Evolutionary conservation across 23 red algal species (phyloP), one percentile per base, ranked within the genome.

Genomic region (Cyanidiococcus yangmingshanensis): DNA sequence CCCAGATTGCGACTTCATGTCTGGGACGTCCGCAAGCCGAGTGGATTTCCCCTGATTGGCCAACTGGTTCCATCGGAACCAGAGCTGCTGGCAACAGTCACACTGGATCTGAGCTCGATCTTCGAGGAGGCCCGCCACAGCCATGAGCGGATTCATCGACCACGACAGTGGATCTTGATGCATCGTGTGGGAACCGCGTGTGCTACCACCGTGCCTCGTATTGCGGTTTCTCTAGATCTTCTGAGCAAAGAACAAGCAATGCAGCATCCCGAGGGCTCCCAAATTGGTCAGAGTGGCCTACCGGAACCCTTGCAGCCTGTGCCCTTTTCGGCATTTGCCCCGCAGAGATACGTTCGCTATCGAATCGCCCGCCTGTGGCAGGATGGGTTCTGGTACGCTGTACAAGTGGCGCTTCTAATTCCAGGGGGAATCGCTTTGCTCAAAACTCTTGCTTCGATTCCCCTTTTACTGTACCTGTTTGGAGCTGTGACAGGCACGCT

Each of bases 281-380:
- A 71, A 35, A 30, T 25, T 29, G 63, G 63, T 35, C 21, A 71
- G n/a, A 71, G 63, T 35, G 32, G 32, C 63, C 32, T 71, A 7
- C 63, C 63, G 63, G n/a, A 25, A 35, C 63, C 63, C 16, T 29
- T 71, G 63, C 63, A 35, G 7, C 63, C 63, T 12, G 63, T 71
- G 63, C 63, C 63, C 3, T 71, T 71, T 71, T 71, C 63, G 27
- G 63, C 63, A 2, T 71, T 71, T 35, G 63, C 63, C 12, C 63
- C 63, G 3, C 63, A 71, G n/a, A 25, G 32, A 7, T 71, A 71
- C 63, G 32, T 71, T 29, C 63, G 63, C 63, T 71, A 71, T 29
- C 63, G 63, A 2, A 35, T 71, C 7, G 63, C 63, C 12, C 63
- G 63, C 16, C n/a, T 17, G 63, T 35, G 21, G 63, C 63, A 71